Evolutionary conservation across 208 protist genomes (phyloP).

Genomic region (Balamuthia mandrillaris): DNA sequence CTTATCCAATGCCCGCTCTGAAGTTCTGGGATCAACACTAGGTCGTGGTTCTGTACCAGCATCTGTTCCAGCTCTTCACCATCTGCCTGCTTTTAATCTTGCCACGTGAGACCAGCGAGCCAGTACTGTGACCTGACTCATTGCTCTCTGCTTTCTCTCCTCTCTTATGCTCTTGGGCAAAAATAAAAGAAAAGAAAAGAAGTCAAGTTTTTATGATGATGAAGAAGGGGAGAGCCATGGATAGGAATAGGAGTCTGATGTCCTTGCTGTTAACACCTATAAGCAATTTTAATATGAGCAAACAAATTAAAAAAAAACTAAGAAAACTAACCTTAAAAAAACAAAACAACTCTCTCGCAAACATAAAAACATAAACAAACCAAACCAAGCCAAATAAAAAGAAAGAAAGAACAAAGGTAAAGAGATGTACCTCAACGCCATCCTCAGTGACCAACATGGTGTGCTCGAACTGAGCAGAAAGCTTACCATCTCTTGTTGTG

Average conservation of each 20-base stretch:
- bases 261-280: conserved; percentile 1
- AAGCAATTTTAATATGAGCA: background rate
- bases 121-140: no score
- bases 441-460: conserved; percentile 89
- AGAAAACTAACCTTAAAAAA: background rate
- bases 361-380: background rate
- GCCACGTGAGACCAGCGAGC: no score
- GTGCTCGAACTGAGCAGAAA: conserved; percentile 97
- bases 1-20: no score
- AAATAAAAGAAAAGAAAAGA: no score
- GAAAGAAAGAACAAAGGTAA: background rate
- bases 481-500: conserved; percentile 88
- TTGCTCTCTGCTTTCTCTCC: no score
- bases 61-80: no score
- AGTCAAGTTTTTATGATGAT: no score
- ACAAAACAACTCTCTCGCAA: background rate
- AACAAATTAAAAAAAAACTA: background rate
- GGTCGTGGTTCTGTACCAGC: no score
- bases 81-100: no score
- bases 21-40: no score
- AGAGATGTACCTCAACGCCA: conserved; percentile 67
- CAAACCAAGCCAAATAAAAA: background rate
- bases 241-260: background rate
- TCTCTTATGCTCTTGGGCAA: no score
- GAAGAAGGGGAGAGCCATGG: no score